Evolutionary conservation across 2,329 filamentous ascomycete genomes (phyloP), one percentile per base, ranked within the genome.

Genomic region (Ophiosphaerella korrae): DNA sequence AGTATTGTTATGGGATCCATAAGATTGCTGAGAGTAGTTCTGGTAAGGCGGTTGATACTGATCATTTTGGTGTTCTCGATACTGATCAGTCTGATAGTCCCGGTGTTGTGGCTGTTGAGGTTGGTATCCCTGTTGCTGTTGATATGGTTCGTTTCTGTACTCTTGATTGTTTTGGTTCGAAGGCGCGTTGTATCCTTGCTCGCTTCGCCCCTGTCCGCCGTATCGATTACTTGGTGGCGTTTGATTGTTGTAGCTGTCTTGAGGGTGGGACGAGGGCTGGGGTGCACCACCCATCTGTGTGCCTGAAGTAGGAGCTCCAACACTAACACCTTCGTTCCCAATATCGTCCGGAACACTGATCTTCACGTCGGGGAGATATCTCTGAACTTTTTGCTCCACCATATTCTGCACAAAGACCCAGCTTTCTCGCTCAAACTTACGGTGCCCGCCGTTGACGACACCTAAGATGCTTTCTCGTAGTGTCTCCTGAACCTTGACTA

Each of bases 351-450:
- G 64, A 0, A 68, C 64, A 5, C 51, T 53, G 42, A 68, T 68
- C 49, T 67, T 64, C 11, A 68, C 66, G 29, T 68, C 60, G 6
- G 66, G 66, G 2, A 68, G 51, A 26, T 68, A 67, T 21, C 49
- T 57, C 37, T 68, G 66, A 3, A 68, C 59, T 47, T 68, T 68
- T 38, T 66, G 60, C 50, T 68, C 66, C 8, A 68, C 66, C 45
- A 63, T 68, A n/a, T 48, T 44, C 33, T 68, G 66, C 29, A 68
- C 66, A 16, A 68, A 67, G 14, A 66, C 55, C 66, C 66, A 68
- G 49, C 66, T 68, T 37, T 67, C 55, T 8, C 54, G 63, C 53
- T 68, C 66, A 32, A 68, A 64, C 26, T 64, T 65, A 41, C 66
- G 64, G 40, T 68, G 66, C 4, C 66, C 66, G 11, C 66, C 66